These are phyloP conservation scores for Mycena kentingensis DNA, from an alignment of 768 basidiomycete species.

Conservation along the genomic window DNA sequence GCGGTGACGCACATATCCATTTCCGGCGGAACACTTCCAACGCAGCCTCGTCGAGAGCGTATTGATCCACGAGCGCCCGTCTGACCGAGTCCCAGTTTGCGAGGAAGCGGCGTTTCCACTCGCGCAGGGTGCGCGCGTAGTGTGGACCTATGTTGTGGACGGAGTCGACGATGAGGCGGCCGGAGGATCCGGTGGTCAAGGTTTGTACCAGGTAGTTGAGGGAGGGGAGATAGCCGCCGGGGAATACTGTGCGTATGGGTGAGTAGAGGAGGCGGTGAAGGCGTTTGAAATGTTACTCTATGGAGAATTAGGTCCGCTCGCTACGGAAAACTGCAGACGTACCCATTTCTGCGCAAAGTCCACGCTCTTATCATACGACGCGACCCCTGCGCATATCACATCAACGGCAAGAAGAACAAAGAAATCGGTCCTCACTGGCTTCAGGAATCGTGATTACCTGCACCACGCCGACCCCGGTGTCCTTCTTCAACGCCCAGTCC, in stretches of 20 bases:
- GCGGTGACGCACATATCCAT: slow-evolving; percentile 19
- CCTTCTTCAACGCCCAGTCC: slow-evolving; percentile 48
- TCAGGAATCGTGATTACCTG: slow-evolving; percentile 61
- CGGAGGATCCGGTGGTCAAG: slow-evolving; percentile 41
- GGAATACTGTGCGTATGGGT: too few species aligned
- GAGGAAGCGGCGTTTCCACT: slow-evolving; percentile 54
- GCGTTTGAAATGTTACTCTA: too few species aligned
- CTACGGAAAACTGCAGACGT: not conserved
- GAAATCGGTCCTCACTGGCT: slow-evolving; percentile 36
- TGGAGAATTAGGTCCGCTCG: too few species aligned
- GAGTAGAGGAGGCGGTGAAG: too few species aligned
- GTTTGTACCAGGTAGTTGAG: slow-evolving; percentile 44
- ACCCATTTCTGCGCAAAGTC: slow-evolving; percentile 63
- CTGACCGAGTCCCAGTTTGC: slow-evolving; percentile 46
- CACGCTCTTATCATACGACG: slow-evolving; percentile 38
- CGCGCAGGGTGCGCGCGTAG: slow-evolving; percentile 59
- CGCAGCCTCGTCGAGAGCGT: slow-evolving; percentile 23
- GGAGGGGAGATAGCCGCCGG: slow-evolving; percentile 57
- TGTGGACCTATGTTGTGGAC: slow-evolving; percentile 60
- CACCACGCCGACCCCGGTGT: slow-evolving; percentile 50
- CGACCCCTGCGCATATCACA: slow-evolving; percentile 30
- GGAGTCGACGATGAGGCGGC: slow-evolving; percentile 51
- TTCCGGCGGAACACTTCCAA: slow-evolving; percentile 20
- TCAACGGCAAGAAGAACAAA: not conserved
- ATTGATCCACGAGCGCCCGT: slow-evolving; percentile 45